Evolutionary conservation across 1,284 basidiomycete genomes (phyloP).

Genomic region (Volvariella volvacea): DNA sequence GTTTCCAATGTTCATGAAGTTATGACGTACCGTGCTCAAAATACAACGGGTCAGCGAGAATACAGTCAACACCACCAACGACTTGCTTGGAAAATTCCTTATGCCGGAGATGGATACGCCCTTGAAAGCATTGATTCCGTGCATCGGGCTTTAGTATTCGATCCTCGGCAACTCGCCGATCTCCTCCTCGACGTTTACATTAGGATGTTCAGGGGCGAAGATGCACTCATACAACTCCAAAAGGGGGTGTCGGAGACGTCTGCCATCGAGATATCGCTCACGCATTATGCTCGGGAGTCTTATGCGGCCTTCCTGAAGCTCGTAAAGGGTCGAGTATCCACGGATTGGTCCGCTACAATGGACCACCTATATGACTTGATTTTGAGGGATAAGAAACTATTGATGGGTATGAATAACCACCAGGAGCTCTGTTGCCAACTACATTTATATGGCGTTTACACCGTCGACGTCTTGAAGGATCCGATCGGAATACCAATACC

Average conservation of each 20-base stretch:
- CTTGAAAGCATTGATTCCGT: slow-evolving; percentile 3
- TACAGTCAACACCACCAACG: slow-evolving; percentile 31
- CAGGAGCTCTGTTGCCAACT: slow-evolving; percentile 29
- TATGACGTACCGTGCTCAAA: too few relatives aligned
- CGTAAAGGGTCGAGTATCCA: slow-evolving; percentile 18
- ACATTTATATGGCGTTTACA: slow-evolving; percentile 25
- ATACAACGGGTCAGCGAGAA: slow-evolving; percentile 10
- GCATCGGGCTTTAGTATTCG: slow-evolving; percentile 15
- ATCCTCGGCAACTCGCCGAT: slow-evolving; percentile 28
- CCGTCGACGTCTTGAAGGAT: slow-evolving; percentile 10
- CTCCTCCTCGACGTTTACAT: slow-evolving; percentile 38
- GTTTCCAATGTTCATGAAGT: slow-evolving; percentile 38
- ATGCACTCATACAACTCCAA: slow-evolving; percentile 15
- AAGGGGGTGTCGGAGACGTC: slow-evolving; percentile 13
- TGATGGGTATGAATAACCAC: slow-evolving; percentile 24
- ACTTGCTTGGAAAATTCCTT: slow-evolving; percentile 34
- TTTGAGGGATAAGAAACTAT: slow-evolving; percentile 16
- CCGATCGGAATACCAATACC: slow-evolving; percentile 5
- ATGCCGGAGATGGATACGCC: slow-evolving; percentile 18
- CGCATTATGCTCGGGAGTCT: slow-evolving; percentile 38
- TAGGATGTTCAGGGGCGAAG: slow-evolving; percentile 32
- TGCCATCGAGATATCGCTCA: slow-evolving; percentile 16
- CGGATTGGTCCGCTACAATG: slow-evolving; percentile 24
- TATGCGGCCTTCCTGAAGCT: slow-evolving; percentile 34
- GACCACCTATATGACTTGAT: slow-evolving; percentile 16